phyloP scores from a whole-genome alignment of 2,329 filamentous ascomycete genomes.

The Penicillium griseofulvum region DNA sequence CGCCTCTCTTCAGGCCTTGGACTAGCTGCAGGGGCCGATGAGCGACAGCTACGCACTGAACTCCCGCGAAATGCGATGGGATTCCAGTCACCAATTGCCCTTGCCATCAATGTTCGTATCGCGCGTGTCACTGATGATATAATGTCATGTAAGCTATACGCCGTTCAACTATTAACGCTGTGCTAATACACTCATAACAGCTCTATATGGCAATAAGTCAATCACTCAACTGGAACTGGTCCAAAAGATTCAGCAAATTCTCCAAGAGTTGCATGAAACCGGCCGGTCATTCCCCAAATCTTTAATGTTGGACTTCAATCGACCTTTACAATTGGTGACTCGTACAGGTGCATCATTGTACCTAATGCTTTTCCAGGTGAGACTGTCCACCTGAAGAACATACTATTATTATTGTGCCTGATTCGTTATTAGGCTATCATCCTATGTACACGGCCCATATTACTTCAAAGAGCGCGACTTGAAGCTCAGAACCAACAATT shows the following conservation, averaged over 20 bases:
- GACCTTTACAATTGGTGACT: conserved; percentile 14
- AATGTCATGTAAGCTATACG: conserved; percentile 15
- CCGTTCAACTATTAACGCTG: not conserved
- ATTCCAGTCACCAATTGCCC: conserved; percentile 19
- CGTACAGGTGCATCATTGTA: conserved; percentile 23
- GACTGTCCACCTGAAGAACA: not conserved
- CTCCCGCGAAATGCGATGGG: conserved; percentile 15
- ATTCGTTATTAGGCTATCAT: conserved; percentile 17
- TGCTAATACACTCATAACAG: conserved; percentile 1
- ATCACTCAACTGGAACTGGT: conserved; percentile 21
- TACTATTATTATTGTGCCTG: not conserved
- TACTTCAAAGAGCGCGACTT: conserved; percentile 18
- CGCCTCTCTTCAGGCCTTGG: conserved; percentile 21
- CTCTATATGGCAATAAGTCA: conserved; percentile 20
- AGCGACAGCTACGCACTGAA: conserved; percentile 16
- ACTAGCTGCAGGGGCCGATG: conserved; percentile 19
- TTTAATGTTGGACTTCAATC: conserved; percentile 17
- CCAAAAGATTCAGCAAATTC: conserved; percentile 13
- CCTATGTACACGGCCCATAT: conserved; percentile 20
- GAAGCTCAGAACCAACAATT: conserved; percentile 11
- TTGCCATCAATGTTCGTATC: conserved; percentile 21
- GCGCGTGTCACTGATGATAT: conserved; percentile 24
- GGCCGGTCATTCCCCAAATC: conserved; percentile 15
- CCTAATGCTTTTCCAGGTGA: conserved; percentile 23
- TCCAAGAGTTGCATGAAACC: conserved; percentile 17